Evolutionary conservation across 257 asterid species (phyloP).

Genomic region (Plectranthus barbatus): DNA sequence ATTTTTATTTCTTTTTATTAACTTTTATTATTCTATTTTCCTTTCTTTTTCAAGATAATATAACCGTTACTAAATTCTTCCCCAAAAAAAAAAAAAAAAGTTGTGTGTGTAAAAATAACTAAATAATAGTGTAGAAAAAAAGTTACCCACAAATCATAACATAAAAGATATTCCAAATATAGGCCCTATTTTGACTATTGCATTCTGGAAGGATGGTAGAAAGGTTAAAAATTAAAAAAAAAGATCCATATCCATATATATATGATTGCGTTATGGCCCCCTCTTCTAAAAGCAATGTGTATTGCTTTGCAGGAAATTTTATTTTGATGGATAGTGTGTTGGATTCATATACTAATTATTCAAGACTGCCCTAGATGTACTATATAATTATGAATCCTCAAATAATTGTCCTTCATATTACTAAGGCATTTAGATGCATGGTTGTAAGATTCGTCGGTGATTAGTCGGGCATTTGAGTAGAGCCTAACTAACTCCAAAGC

Average conservation of each 20-base stretch:
- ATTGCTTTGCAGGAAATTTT: background rate
- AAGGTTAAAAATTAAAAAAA: background rate
- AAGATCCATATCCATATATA: background rate
- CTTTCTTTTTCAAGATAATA: background rate
- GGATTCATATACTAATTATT: background rate
- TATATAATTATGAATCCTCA: background rate
- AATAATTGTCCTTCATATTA: background rate
- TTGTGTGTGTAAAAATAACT: background rate
- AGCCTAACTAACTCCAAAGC: no score
- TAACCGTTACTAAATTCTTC: constrained; percentile 24
- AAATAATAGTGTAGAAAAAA: background rate
- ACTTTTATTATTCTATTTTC: background rate
- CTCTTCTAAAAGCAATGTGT: background rate
- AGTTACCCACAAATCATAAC: background rate
- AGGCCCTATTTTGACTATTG: background rate
- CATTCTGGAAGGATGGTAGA: background rate
- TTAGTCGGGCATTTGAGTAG: no score
- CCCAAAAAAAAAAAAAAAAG: background rate
- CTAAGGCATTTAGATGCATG: no score
- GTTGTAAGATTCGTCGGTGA: no score
- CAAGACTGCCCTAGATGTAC: background rate
- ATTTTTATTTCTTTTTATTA: background rate
- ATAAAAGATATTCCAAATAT: background rate
- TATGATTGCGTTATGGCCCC: constrained; percentile 1
- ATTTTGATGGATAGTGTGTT: background rate